Evolutionary conservation across 306 rosid species (phyloP), one percentile per base, ranked within the genome.

Genomic region (Fragaria nilgerrensis): DNA sequence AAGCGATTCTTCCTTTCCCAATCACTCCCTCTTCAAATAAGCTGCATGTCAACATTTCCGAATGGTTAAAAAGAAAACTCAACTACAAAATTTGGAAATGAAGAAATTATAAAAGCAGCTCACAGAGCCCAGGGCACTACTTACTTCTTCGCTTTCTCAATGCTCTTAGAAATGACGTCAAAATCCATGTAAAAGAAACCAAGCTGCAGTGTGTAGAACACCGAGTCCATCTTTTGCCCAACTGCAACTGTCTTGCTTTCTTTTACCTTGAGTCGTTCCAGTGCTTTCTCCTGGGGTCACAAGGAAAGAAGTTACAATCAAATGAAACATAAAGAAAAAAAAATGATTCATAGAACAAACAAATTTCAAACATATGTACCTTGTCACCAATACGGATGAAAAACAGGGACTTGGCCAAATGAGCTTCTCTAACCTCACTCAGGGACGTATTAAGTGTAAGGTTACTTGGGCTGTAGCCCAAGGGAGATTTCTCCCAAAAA

Each of bases 21-120:
- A 80, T 95, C 99, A 74, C 99, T 97, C 99, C 99, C 86, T 95
- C 97, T 87, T 95, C 99, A 86, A 95, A 95, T 91, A 95, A 92
- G 83, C 97, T 25, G 27, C 27, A 25, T 95, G 87, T 43, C 70
- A 78, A 22, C 78, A 81, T n/a, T n/a, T 7, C 58, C 68, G 68
- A 86, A 80, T 75, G 17, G 75, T 80, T 92, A 47, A 76, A 48
- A n/a, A n/a, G n/a, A 81, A 73, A 70, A 76, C 59, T 50, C n/a
- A 70, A 25, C 63, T 22, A 53, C 76, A 72, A 72, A 41, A 75
- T 36, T 74, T 37, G 29, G 65, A 67, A 62, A 75, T 15, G 27
- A 25, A 16, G 75, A 7, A 77, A 72, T 19, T 29, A 7, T 73
- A 29, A 62, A 25, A 7, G 67, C 14, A 52, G 52, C 41, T 49